Evolutionary conservation across 2,329 filamentous ascomycete genomes (phyloP), one percentile per base, ranked within the genome.

Genomic region (Sclerotinia glacialis): DNA sequence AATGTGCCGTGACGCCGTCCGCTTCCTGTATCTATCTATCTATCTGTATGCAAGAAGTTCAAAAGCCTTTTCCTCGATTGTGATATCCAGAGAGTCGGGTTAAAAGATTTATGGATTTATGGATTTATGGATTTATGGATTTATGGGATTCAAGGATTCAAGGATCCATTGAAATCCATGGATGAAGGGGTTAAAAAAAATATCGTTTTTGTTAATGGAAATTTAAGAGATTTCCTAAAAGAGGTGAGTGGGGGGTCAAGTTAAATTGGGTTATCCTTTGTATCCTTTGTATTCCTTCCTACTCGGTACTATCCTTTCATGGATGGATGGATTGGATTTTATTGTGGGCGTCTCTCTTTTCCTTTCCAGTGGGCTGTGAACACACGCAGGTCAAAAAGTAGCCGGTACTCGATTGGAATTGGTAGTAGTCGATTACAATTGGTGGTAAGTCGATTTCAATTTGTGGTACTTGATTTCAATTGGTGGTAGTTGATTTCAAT

Each of bases 51-150:
- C 42, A 65, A 40, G 53, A 59, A 59, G 62, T 23, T 9, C 23
- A 47, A 40, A 37, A n/a, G 28, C 28, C n/a, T n/a, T 60, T 47
- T 28, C 42, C 31, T 46, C 37, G 44, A 44, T 59, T 58, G 31
- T 49, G 62, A 65, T 65, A 65, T 65, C 62, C 62, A 65, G 62
- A 58, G 8, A 49, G 62, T 65, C 62, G 62, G 62, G 62, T 58
- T 40, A 42, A 21, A 16, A 40, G 34, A 37, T 2, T 37, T 11
- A 37, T 37, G 31, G 31, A 34, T 34, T 34, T 34, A 14, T 37
- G 28, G 50, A 53, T 14, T 14, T 14, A 6, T 53, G 11, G 42
- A 47, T 5, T 28, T n/a, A 53, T 40, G 37, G n/a, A 63, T 52
- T 37, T 2, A 11, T 37, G 9, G 9, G 34, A 37, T 37, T 37